These are phyloP conservation scores for Erysiphe pulchra DNA, from an alignment of 2,329 filamentous ascomycete genomes.

Conservation along the genomic window DNA sequence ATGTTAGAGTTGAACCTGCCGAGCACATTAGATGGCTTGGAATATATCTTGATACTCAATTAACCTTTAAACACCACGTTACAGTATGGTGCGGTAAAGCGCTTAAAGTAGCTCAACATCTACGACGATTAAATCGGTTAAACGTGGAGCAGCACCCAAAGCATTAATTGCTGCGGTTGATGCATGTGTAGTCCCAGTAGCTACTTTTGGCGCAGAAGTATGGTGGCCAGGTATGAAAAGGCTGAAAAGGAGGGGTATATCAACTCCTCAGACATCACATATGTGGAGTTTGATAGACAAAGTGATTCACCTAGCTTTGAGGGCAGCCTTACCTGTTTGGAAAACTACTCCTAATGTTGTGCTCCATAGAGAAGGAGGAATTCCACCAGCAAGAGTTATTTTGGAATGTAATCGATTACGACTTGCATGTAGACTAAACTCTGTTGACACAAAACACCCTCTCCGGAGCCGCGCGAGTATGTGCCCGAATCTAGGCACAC, in stretches of 20 bases:
- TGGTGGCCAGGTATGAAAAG: background rate
- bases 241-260: background rate
- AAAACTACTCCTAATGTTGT: background rate
- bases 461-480: background rate
- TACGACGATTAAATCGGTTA: background rate
- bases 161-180: background rate
- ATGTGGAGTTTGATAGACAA: background rate
- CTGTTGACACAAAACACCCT: background rate
- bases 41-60: background rate
- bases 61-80: background rate
- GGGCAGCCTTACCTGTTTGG: background rate
- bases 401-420: background rate
- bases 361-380: background rate
- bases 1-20: background rate
- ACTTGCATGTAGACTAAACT: background rate
- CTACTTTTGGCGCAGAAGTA: background rate
- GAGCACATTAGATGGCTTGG: background rate
- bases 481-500: background rate
- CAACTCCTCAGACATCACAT: background rate
- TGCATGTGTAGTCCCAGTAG: background rate
- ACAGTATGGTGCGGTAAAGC: background rate
- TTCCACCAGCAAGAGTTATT: background rate
- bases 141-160: background rate
- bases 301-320: background rate
- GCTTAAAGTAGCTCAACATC: background rate